phyloP scores from a whole-genome alignment of 225 moss, liverwort and hornwort species.

The Polytrichum formosum region DNA sequence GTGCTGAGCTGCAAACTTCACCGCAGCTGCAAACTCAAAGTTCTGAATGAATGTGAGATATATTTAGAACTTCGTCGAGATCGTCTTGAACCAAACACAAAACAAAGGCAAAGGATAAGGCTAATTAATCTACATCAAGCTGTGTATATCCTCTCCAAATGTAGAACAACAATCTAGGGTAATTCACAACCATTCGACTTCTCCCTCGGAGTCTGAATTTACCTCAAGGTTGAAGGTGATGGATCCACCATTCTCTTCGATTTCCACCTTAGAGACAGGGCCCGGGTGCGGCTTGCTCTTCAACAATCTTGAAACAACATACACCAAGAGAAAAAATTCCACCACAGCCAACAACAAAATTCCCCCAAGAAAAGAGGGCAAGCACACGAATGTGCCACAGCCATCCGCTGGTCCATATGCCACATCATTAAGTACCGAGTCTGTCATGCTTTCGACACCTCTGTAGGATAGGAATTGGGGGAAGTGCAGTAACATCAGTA shows the following conservation, averaged over 20 bases:
- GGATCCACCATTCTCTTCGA: conserved; percentile 7
- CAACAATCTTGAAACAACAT: conserved; percentile 23
- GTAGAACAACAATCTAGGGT: not conserved
- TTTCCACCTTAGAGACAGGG: conserved; percentile 15
- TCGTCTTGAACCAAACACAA: not conserved
- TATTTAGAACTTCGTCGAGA: not conserved
- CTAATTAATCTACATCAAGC: no score
- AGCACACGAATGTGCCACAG: conserved; percentile 34
- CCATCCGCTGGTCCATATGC: conserved; percentile 6
- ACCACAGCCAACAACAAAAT: conserved; percentile 18
- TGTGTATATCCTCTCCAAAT: no score
- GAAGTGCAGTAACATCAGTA: not conserved
- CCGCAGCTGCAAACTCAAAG: not conserved
- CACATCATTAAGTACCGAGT: not conserved
- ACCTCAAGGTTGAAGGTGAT: conserved; percentile 40
- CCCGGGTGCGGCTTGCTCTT: conserved; percentile 2
- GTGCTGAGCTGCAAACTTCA: not conserved
- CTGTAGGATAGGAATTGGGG: conserved; percentile 1
- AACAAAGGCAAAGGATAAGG: not conserved
- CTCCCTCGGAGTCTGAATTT: not conserved
- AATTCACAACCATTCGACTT: not conserved
- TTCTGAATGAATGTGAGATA: not conserved
- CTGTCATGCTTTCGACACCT: conserved; percentile 24
- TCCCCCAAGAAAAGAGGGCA: conserved; percentile 45
- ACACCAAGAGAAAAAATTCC: conserved; percentile 35